These are phyloP conservation scores for Arxiozyma heterogenica DNA, from an alignment of 1,139 yeast species.

Conservation along the genomic window DNA sequence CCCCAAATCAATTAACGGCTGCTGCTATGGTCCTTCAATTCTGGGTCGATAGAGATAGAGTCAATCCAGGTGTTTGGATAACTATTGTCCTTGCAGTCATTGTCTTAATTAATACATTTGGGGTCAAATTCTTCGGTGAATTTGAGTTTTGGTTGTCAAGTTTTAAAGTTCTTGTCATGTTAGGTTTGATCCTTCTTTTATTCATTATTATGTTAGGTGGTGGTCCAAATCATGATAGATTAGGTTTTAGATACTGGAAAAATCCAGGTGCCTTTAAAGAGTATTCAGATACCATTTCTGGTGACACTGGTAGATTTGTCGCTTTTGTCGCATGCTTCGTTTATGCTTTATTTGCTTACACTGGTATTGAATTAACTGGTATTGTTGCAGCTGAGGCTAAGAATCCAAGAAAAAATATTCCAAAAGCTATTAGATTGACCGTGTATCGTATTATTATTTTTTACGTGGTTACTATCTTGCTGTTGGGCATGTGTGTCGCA, in stretches of 20 bases:
- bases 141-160: conserved; percentile 59
- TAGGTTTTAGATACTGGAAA: conserved; percentile 43
- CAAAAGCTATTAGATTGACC: conserved; percentile 67
- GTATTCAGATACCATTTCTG: conserved; percentile 36
- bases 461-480: conserved; percentile 55
- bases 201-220: conserved; percentile 51
- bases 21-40: conserved; percentile 34
- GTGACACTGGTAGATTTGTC: conserved; percentile 47
- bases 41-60: conserved; percentile 41
- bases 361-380: conserved; percentile 70
- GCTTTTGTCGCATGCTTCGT: conserved; percentile 59
- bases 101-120: conserved; percentile 44
- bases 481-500: conserved; percentile 69
- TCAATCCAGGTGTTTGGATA: conserved; percentile 48
- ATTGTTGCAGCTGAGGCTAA: conserved; percentile 71
- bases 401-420: conserved; percentile 67
- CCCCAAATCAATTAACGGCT: conserved; percentile 50
- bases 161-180: conserved; percentile 48
- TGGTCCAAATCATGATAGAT: conserved; percentile 45
- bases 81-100: conserved; percentile 39
- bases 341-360: conserved; percentile 65
- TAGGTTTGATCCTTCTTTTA: conserved; percentile 44
- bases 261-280: conserved; percentile 41
- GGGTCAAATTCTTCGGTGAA: conserved; percentile 54
- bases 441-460: conserved; percentile 68